Evolutionary conservation across 495 filamentous ascomycete genomes (phyloP).

Genomic region (Saxophila tyrrhenica): DNA sequence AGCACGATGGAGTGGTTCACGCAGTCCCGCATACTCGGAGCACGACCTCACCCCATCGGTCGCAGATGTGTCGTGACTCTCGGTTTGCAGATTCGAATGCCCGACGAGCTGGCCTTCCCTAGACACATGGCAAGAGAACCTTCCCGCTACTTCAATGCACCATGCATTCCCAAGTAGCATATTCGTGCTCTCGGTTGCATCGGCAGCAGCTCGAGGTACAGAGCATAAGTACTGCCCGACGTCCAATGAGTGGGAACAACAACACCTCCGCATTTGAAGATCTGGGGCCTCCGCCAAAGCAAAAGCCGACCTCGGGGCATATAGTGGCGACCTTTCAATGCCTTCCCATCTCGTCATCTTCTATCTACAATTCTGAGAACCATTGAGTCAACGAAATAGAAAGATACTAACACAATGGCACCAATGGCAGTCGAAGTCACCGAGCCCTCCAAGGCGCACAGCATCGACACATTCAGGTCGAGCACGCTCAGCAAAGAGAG

Average conservation of each 20-base stretch:
- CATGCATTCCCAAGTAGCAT: too few species aligned
- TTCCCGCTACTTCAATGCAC: too few species aligned
- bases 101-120: too few species aligned
- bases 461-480: neutral
- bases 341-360: neutral
- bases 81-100: too few species aligned
- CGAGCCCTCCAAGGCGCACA: neutral
- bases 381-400: too few species aligned
- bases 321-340: neutral
- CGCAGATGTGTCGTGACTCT: too few species aligned
- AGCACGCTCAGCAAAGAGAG: neutral
- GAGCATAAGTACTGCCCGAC: too few species aligned
- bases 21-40: too few species aligned
- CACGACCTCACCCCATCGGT: too few species aligned
- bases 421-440: constrained; percentile 4
- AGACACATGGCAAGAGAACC: too few species aligned
- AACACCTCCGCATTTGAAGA: neutral
- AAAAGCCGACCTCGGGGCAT: neutral
- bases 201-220: neutral
- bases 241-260: neutral
- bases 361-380: neutral
- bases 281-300: neutral
- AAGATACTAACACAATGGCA: too few species aligned
- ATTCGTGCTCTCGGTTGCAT: neutral
- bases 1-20: too few species aligned